Conservation (phyloP, 2,329 filamentous ascomycete species). For the Neocucurbitaria cava region DNA sequence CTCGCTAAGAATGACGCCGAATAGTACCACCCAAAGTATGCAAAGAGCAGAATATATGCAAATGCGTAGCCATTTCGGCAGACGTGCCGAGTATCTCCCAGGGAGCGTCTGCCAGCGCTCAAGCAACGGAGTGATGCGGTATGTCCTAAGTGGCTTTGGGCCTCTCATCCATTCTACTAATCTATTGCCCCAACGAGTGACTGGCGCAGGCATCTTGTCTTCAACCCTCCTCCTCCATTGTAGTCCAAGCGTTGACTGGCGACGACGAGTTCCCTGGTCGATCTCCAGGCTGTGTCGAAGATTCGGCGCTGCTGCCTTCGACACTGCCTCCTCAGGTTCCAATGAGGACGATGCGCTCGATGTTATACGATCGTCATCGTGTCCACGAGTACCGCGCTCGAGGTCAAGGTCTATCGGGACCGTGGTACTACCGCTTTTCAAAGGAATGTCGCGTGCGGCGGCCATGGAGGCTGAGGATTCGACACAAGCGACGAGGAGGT, state of each 20-base stretch:
- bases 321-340: neutral
- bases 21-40: conserved; percentile 71
- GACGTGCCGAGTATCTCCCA: conserved; percentile 63
- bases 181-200: conserved; percentile 22
- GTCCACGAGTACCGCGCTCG: conserved; percentile 9
- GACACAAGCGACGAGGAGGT: neutral
- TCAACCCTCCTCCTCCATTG: conserved; percentile 18
- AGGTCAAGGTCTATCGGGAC: conserved; percentile 11
- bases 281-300: conserved; percentile 6
- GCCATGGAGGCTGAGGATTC: neutral
- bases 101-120: conserved; percentile 72
- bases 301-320: conserved; percentile 9
- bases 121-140: conserved; percentile 60
- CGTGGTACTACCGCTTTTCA: conserved; percentile 4
- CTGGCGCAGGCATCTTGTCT: conserved; percentile 20
- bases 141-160: conserved; percentile 51
- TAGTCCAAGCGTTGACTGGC: conserved; percentile 2
- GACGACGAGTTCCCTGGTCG: conserved; percentile 2
- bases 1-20: conserved; percentile 70
- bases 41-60: conserved; percentile 65
- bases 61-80: conserved; percentile 64
- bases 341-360: conserved; percentile 1
- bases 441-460: conserved; percentile 5
- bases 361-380: conserved; percentile 4
- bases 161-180: conserved; percentile 55